phyloP scores from a whole-genome alignment of 176 grass and related monocot genomes.

The Phoenix roebelenii region DNA sequence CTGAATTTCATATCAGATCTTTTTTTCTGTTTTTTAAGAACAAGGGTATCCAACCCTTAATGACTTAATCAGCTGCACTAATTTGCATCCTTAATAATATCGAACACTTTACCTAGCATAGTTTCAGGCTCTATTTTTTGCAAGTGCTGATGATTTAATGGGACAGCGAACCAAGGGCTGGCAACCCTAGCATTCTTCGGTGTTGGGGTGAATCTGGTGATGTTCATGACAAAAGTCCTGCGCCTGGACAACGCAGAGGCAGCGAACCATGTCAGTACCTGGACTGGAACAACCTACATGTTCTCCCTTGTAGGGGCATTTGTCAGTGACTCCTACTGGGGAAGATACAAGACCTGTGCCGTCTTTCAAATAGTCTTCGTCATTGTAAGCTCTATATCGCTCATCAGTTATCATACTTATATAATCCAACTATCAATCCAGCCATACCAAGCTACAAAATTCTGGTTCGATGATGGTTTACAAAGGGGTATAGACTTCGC shows the following conservation, averaged over 20 bases:
- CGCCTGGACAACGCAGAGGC: slow-evolving; percentile 39
- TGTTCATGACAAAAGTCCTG: slow-evolving; percentile 60
- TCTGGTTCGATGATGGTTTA: no score
- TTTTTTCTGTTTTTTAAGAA: no score
- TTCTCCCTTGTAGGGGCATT: slow-evolving; percentile 64
- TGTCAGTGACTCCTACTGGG: slow-evolving; percentile 68
- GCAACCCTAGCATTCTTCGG: slow-evolving; percentile 50
- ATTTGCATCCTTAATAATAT: no score
- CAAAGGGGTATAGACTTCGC: no score
- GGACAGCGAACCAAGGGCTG: slow-evolving; percentile 56
- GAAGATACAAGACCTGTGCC: slow-evolving; percentile 57
- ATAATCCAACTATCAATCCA: no score
- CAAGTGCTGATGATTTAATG: no score
- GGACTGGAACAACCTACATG: slow-evolving; percentile 57
- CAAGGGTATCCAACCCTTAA: no score
- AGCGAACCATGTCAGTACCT: slow-evolving; percentile 44
- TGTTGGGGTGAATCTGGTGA: slow-evolving; percentile 43
- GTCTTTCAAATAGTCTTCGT: slow-evolving; percentile 58
- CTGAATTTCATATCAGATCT: no score
- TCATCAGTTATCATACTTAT: neutral
- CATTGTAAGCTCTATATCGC: slow-evolving; percentile 20
- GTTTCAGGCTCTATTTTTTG: no score
- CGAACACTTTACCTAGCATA: no score
- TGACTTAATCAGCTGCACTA: no score
- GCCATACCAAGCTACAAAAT: no score